A percentile compares a stretch with the other conserved stretches of the same genome.
These are phyloP conservation scores for Globisporangium middletonii DNA, from an alignment of 352 stramenopile species.

Conservation along the genomic window DNA sequence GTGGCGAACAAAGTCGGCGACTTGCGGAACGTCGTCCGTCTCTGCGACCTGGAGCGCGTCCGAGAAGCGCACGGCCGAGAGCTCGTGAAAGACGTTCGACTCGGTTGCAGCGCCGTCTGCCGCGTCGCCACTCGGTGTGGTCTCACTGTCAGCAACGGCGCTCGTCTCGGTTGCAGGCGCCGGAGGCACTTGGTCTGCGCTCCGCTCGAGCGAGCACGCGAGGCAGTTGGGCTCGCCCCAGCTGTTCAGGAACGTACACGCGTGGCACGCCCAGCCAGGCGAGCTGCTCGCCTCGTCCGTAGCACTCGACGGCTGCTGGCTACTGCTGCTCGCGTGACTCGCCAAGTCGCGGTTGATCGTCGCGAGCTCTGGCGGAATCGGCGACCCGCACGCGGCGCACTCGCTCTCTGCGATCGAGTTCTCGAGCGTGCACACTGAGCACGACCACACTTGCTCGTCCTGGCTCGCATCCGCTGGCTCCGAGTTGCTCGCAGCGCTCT, in stretches of 20 bases:
- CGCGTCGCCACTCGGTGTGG: not conserved
- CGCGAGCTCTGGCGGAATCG: slow-evolving; percentile 43
- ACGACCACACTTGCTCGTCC: slow-evolving; percentile 46
- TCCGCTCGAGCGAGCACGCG: slow-evolving; percentile 50
- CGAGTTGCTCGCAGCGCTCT: not conserved
- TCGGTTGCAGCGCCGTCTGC: not conserved
- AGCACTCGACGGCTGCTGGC: too few species aligned
- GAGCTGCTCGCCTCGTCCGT: not conserved
- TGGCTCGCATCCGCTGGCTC: not conserved
- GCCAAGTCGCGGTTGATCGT: slow-evolving; percentile 14
- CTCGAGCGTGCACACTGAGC: slow-evolving; percentile 62
- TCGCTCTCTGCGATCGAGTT: slow-evolving; percentile 49
- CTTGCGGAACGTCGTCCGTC: slow-evolving; percentile 16
- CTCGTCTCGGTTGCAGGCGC: not conserved
- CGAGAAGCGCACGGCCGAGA: slow-evolving; percentile 27
- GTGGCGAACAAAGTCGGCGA: slow-evolving; percentile 26
- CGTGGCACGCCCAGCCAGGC: slow-evolving; percentile 45
- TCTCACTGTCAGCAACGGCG: not conserved
- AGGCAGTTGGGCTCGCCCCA: slow-evolving; percentile 42
- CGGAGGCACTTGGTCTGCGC: slow-evolving; percentile 27
- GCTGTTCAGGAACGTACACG: slow-evolving; percentile 65
- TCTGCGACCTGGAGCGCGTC: slow-evolving; percentile 31
- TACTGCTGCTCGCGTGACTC: not conserved
- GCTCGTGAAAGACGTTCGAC: slow-evolving; percentile 14
- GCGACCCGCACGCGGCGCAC: slow-evolving; percentile 58